Evolutionary conservation across 2,329 filamentous ascomycete genomes (phyloP).

Genomic region (Trichophyton equinum): DNA sequence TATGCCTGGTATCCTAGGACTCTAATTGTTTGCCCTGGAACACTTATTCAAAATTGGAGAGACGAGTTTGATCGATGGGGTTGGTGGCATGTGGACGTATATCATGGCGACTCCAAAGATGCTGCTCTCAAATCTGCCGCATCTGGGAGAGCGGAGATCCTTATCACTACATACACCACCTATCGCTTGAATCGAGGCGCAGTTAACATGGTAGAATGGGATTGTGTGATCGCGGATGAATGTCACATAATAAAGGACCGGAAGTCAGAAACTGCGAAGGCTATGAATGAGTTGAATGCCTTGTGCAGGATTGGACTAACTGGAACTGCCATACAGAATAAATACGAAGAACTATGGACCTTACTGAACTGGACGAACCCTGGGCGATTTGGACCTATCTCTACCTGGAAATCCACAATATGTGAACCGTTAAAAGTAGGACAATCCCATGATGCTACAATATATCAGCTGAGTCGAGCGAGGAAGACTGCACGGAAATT

Average conservation of each 20-base stretch:
- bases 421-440: constrained; percentile 70
- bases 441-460: constrained; percentile 83
- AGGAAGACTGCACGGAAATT: constrained; percentile 73
- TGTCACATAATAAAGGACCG: constrained; percentile 81
- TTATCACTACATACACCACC: constrained; percentile 89
- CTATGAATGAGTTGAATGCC: constrained; percentile 82
- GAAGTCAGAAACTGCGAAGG: constrained; percentile 61
- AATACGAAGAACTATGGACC: constrained; percentile 94
- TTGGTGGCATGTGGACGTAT: constrained; percentile 83
- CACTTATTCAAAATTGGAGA: constrained; percentile 81
- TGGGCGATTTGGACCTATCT: constrained; percentile 52
- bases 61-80: constrained; percentile 81
- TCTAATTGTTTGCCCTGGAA: constrained; percentile 78
- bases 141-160: constrained; percentile 68
- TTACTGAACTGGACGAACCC: constrained; percentile 94
- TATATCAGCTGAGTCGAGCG: constrained; percentile 66
- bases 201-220: constrained; percentile 81
- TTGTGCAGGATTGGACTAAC: constrained; percentile 87
- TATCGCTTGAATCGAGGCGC: constrained; percentile 64
- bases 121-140: constrained; percentile 59
- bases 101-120: constrained; percentile 61
- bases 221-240: constrained; percentile 88
- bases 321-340: constrained; percentile 94
- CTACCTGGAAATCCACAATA: constrained; percentile 68
- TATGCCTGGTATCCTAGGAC: constrained; percentile 69